A percentile compares a stretch with the other conserved stretches of the same genome.
Evolutionary conservation across 345 rosid genomes (phyloP).

Genomic region (Citrus australasica): DNA sequence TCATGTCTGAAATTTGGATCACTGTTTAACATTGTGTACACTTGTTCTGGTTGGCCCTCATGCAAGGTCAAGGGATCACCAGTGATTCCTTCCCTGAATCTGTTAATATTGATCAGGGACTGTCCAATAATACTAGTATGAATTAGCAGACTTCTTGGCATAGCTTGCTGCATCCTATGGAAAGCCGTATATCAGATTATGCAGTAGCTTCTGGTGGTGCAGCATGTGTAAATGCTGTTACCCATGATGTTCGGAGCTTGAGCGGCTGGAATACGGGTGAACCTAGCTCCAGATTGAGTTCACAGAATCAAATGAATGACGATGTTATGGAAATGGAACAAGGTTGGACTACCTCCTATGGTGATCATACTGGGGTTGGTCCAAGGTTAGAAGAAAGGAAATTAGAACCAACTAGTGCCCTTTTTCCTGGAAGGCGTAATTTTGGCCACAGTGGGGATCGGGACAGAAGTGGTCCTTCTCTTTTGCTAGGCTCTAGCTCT

Average conservation of each 20-base stretch:
- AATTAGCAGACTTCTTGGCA: constrained; percentile 36
- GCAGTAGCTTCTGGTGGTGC: constrained; percentile 37
- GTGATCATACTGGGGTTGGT: constrained; percentile 29
- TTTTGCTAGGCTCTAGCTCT: constrained; percentile 53
- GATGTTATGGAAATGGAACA: constrained; percentile 49
- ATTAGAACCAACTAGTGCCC: constrained; percentile 27
- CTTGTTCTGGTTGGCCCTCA: constrained; percentile 35
- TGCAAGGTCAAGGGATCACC: constrained; percentile 56
- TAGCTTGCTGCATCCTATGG: constrained; percentile 45
- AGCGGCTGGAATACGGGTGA: constrained; percentile 66
- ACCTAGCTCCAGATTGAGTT: constrained; percentile 44
- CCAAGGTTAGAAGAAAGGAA: constrained; percentile 51
- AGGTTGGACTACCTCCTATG: constrained; percentile 37
- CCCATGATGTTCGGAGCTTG: constrained; percentile 39
- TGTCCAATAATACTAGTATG: constrained; percentile 25
- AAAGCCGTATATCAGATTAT: constrained; percentile 34
- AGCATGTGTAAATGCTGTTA: constrained; percentile 30
- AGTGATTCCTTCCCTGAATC: constrained; percentile 52
- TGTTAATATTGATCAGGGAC: constrained; percentile 51
- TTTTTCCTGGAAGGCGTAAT: constrained; percentile 32
- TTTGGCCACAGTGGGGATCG: constrained; percentile 33
- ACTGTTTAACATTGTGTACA: constrained; percentile 12
- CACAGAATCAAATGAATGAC: constrained; percentile 40
- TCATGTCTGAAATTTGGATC: constrained; percentile 11
- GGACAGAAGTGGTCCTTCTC: constrained; percentile 38